These are phyloP conservation scores for Boletus rubroflammeus DNA, from an alignment of 768 basidiomycete genomes.

Conservation along the genomic window DNA sequence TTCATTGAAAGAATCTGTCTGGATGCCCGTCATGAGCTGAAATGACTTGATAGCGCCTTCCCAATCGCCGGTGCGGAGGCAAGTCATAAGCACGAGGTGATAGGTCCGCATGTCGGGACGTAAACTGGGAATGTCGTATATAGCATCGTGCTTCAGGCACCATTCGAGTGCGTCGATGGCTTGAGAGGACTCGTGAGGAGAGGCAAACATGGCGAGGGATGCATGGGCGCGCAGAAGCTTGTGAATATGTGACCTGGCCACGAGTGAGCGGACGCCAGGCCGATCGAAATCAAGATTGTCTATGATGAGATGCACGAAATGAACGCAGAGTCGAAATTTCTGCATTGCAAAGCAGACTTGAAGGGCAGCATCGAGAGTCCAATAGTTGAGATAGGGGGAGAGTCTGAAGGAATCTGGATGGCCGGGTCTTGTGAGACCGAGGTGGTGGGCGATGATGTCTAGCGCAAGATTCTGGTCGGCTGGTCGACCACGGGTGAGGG, in stretches of 20 bases:
- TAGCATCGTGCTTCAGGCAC: slow-evolving; percentile 58
- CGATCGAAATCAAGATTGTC: slow-evolving; percentile 30
- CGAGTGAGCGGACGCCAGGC: slow-evolving; percentile 31
- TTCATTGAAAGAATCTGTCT: slow-evolving; percentile 43
- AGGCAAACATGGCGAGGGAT: slow-evolving; percentile 37
- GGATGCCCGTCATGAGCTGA: slow-evolving; percentile 72
- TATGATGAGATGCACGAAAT: slow-evolving; percentile 61
- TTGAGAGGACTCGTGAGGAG: slow-evolving; percentile 39
- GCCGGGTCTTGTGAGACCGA: slow-evolving; percentile 52
- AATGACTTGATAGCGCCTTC: slow-evolving; percentile 51
- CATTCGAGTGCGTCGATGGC: slow-evolving; percentile 62
- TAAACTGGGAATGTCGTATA: slow-evolving; percentile 41
- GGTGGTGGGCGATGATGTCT: slow-evolving; percentile 57
- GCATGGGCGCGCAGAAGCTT: slow-evolving; percentile 55
- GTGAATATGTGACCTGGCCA: slow-evolving; percentile 57
- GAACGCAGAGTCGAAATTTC: slow-evolving; percentile 45
- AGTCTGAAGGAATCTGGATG: slow-evolving; percentile 38
- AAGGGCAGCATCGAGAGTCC: slow-evolving; percentile 53
- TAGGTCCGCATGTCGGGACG: slow-evolving; percentile 42
- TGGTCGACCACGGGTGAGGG: slow-evolving; percentile 52
- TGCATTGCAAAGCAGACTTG: slow-evolving; percentile 49
- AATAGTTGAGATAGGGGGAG: slow-evolving; percentile 40
- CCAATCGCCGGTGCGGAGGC: slow-evolving; percentile 67
- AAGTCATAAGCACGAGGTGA: slow-evolving; percentile 58
- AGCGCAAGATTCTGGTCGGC: slow-evolving; percentile 66